These are phyloP conservation scores for Ascochyta fabae DNA, from an alignment of 2,329 filamentous ascomycete genomes.

Conservation along the genomic window DNA sequence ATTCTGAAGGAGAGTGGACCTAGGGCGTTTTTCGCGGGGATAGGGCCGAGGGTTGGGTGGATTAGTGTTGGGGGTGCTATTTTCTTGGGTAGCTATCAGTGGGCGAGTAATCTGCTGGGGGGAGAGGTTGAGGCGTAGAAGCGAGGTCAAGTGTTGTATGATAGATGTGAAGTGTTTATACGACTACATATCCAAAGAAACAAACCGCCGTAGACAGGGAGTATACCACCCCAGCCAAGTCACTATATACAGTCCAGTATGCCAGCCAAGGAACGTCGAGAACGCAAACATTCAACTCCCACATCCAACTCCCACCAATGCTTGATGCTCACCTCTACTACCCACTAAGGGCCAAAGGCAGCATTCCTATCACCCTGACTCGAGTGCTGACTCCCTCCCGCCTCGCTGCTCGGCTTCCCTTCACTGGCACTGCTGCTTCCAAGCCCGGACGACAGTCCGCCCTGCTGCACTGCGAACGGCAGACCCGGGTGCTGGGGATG, in stretches of 20 bases:
- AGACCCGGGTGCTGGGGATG: conserved; percentile 27
- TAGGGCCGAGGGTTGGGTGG: conserved; percentile 87
- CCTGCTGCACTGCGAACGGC: conserved; percentile 11
- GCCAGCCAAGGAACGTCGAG: conserved; percentile 4
- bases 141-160: neutral
- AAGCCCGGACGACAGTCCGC: conserved; percentile 12
- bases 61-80: conserved; percentile 94
- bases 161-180: neutral
- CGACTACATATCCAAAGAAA: conserved; percentile 1
- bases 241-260: conserved; percentile 6
- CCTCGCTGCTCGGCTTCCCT: conserved; percentile 44
- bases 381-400: conserved; percentile 29
- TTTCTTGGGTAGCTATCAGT: conserved; percentile 93
- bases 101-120: conserved; percentile 77
- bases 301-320: neutral
- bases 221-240: neutral
- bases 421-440: conserved; percentile 39
- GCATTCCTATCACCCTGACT: conserved; percentile 27
- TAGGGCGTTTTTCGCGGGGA: conserved; percentile 74
- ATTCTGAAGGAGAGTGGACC: conserved; percentile 71
- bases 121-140: conserved; percentile 36
- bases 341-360: conserved; percentile 23
- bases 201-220: neutral
- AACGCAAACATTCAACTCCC: neutral
- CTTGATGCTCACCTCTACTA: neutral